Percentiles rank a stretch among this genome's conserved stretches.
Conservation (phyloP, 1,139 yeast species). For the Candida tropicalis region DNA sequence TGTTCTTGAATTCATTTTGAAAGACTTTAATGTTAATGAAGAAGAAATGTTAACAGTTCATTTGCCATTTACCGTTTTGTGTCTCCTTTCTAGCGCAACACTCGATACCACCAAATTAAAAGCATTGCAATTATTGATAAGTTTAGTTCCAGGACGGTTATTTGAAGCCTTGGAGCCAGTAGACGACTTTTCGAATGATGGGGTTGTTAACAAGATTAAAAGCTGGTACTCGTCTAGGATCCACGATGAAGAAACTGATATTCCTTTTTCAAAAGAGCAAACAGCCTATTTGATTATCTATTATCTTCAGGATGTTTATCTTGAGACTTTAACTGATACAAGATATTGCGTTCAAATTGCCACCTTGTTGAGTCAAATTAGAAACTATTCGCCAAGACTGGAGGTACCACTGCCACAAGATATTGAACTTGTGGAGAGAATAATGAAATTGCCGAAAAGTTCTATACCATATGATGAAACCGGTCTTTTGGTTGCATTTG, state of each 20-base stretch:
- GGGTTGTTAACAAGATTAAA: slow-evolving; percentile 21
- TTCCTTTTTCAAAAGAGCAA: slow-evolving; percentile 49
- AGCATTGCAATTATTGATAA: slow-evolving; percentile 41
- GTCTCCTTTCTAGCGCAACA: slow-evolving; percentile 27
- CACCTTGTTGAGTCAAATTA: slow-evolving; percentile 20
- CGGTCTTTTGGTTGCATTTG: slow-evolving; percentile 39
- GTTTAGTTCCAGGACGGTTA: slow-evolving; percentile 62
- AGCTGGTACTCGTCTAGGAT: slow-evolving; percentile 18
- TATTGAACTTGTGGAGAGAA: slow-evolving; percentile 12
- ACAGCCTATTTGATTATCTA: slow-evolving; percentile 44
- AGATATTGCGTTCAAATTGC: slow-evolving; percentile 6
- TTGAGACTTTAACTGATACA: slow-evolving; percentile 23
- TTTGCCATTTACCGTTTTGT: slow-evolving; percentile 67
- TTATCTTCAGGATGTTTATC: slow-evolving; percentile 34
- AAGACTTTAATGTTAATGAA: slow-evolving; percentile 72
- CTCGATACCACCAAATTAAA: slow-evolving; percentile 28
- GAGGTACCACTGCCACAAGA: slow-evolving; percentile 7
- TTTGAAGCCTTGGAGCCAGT: slow-evolving; percentile 43
- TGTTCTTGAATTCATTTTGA: slow-evolving; percentile 59
- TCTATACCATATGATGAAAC: slow-evolving; percentile 7
- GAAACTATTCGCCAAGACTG: slow-evolving; percentile 51
- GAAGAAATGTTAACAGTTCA: slow-evolving; percentile 84
- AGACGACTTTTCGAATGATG: slow-evolving; percentile 18
- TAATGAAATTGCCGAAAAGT: slow-evolving; percentile 6
- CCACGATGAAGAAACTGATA: not conserved